phyloP scores from a whole-genome alignment of 495 filamentous ascomycete species.

The Penicillium bovifimosum region DNA sequence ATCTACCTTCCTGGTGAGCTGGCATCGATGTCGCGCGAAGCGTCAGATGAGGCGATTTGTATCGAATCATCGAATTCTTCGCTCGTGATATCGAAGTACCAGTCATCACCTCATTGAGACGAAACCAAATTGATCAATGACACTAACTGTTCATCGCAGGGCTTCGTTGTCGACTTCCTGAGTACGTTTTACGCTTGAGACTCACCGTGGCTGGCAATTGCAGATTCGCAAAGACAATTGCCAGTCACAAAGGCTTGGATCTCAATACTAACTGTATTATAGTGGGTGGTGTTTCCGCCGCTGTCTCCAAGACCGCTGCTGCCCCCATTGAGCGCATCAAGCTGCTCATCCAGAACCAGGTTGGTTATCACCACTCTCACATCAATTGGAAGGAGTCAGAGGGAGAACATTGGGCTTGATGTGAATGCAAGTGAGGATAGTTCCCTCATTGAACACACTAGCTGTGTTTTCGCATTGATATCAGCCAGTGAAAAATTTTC shows the following conservation, averaged over 20 bases:
- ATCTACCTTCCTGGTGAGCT: constrained; percentile 10
- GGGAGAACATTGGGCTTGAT: background rate
- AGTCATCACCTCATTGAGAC: background rate
- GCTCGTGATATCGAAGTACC: background rate
- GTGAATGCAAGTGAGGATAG: background rate
- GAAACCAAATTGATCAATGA: background rate
- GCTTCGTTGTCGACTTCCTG: constrained; percentile 87
- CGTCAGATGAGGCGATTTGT: background rate
- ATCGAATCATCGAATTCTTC: background rate
- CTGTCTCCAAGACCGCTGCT: constrained; percentile 99
- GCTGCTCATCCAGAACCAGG: constrained; percentile 99
- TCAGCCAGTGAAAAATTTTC: constrained; percentile 2
- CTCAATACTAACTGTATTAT: constrained; percentile 30
- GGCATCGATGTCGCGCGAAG: constrained; percentile 1
- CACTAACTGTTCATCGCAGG: constrained; percentile 42
- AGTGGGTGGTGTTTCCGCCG: constrained; percentile 99
- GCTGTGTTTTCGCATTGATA: background rate
- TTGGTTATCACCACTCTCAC: constrained; percentile 34
- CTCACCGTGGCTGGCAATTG: constrained; percentile 3
- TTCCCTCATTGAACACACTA: background rate
- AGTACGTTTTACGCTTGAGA: constrained; percentile 61
- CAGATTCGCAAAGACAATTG: constrained; percentile 1
- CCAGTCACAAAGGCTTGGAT: background rate
- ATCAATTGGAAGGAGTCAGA: background rate
- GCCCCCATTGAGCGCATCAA: constrained; percentile 99